A percentile compares a stretch with the other conserved stretches of the same genome.
These are phyloP conservation scores for Handroanthus guayacan DNA, from an alignment of 257 asterid genomes.

Conservation along the genomic window DNA sequence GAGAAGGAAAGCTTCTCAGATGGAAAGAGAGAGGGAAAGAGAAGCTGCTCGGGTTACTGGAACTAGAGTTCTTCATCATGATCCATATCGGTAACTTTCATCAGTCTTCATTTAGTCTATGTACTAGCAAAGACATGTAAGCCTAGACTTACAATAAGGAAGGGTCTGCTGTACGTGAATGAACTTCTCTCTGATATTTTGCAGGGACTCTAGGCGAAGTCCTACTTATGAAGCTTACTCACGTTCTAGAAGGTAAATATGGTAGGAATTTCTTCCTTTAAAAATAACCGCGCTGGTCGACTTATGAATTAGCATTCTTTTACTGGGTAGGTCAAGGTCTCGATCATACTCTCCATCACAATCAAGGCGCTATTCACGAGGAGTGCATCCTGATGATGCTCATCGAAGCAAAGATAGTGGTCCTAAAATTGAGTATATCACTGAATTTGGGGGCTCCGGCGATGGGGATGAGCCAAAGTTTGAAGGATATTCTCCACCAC, in stretches of 20 bases:
- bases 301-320: constrained; percentile 33
- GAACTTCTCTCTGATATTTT: constrained; percentile 28
- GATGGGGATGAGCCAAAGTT: constrained; percentile 71
- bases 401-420: constrained; percentile 76
- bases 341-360: constrained; percentile 84
- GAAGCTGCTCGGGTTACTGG: constrained; percentile 84
- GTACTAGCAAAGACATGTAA: constrained; percentile 3
- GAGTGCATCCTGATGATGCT: constrained; percentile 61
- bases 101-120: constrained; percentile 16
- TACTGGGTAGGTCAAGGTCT: constrained; percentile 71
- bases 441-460: constrained; percentile 92
- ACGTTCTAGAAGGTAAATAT: constrained; percentile 80
- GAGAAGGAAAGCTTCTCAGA: constrained; percentile 91
- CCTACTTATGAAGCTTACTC: constrained; percentile 98
- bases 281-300: constrained; percentile 12
- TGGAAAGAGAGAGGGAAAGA: constrained; percentile 91
- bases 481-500: constrained; percentile 94
- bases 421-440: constrained; percentile 90
- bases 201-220: constrained; percentile 92
- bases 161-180: constrained; percentile 4
- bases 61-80: constrained; percentile 77
- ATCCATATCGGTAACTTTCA: constrained; percentile 80
- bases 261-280: background rate
- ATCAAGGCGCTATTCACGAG: constrained; percentile 72
- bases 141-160: background rate